These are phyloP conservation scores for Hypomyces perniciosus DNA, from an alignment of 2,329 filamentous ascomycete species.

Conservation along the genomic window DNA sequence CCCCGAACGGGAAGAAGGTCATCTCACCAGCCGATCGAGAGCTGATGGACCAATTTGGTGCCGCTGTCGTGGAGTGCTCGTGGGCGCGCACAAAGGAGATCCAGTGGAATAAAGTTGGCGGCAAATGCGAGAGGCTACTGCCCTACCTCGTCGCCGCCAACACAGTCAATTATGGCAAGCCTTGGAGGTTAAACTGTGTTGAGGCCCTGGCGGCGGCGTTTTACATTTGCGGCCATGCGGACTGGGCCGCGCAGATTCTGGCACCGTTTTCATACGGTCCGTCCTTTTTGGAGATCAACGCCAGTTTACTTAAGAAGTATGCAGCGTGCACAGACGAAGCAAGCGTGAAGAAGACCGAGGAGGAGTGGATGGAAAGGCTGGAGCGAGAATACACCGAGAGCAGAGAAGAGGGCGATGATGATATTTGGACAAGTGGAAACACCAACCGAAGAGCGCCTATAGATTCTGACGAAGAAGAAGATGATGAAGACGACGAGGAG, in stretches of 20 bases:
- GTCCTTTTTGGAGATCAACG: slow-evolving; percentile 88
- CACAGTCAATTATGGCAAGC: slow-evolving; percentile 93
- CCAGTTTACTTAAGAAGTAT: slow-evolving; percentile 73
- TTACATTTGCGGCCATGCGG: slow-evolving; percentile 81
- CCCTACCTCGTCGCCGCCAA: slow-evolving; percentile 97
- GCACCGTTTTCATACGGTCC: slow-evolving; percentile 82
- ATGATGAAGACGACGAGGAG: slow-evolving; percentile 43
- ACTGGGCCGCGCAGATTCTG: slow-evolving; percentile 84
- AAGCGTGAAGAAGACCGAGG: slow-evolving; percentile 76
- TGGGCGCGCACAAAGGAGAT: slow-evolving; percentile 93
- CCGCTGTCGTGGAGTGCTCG: slow-evolving; percentile 93
- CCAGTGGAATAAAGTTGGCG: slow-evolving; percentile 85
- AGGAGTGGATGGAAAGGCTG: slow-evolving; percentile 81
- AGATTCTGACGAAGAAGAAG: slow-evolving; percentile 51
- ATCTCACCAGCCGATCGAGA: slow-evolving; percentile 77
- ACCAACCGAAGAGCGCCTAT: slow-evolving; percentile 60
- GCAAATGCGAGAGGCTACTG: slow-evolving; percentile 82
- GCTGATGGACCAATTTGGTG: slow-evolving; percentile 80
- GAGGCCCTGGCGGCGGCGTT: slow-evolving; percentile 92
- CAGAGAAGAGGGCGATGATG: slow-evolving; percentile 61
- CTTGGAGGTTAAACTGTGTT: slow-evolving; percentile 91
- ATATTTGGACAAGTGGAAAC: slow-evolving; percentile 90
- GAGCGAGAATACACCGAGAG: slow-evolving; percentile 85
- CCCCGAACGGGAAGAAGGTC: slow-evolving; percentile 83
- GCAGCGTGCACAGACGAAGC: slow-evolving; percentile 77